These are phyloP conservation scores for Pythium biforme DNA, from an alignment of 352 stramenopile genomes.

Conservation along the genomic window DNA sequence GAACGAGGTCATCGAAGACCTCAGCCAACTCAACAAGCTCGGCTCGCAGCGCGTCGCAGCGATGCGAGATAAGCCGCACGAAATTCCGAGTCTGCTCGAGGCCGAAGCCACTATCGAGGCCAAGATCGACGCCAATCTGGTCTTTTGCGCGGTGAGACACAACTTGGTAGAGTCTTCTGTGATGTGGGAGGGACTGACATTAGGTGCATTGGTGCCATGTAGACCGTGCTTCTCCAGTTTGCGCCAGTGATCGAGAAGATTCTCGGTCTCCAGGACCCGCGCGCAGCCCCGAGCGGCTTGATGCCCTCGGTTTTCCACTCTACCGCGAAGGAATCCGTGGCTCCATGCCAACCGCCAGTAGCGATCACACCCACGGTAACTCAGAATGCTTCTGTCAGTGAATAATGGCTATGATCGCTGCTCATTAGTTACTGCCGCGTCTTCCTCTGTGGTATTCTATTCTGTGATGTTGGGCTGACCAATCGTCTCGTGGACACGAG, in stretches of 20 bases:
- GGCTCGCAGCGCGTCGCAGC: conserved; percentile 29
- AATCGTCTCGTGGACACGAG: too few relatives aligned
- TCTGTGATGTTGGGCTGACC: too few relatives aligned
- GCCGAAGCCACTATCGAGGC: conserved; percentile 16
- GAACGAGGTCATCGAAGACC: conserved; percentile 43
- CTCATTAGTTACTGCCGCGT: too few relatives aligned
- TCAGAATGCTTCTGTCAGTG: too few relatives aligned
- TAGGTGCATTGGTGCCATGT: neutral
- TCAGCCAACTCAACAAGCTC: conserved; percentile 40
- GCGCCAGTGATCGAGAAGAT: conserved; percentile 25
- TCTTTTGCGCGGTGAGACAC: conserved; percentile 20
- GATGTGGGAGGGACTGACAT: neutral
- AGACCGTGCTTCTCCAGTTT: conserved; percentile 27
- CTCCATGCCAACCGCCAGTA: too few relatives aligned
- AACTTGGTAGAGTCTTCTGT: neutral
- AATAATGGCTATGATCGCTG: too few relatives aligned
- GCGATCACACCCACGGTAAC: too few relatives aligned
- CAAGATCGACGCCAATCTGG: conserved; percentile 19
- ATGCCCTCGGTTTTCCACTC: conserved; percentile 17
- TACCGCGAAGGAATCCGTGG: neutral
- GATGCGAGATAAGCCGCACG: conserved; percentile 11
- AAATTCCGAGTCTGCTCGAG: neutral
- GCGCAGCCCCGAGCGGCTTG: neutral
- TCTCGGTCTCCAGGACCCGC: conserved; percentile 10
- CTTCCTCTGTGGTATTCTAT: too few relatives aligned